Base-by-base conservation (phyloP, 768 basidiomycete genomes). In the Hortiboletus flavorubellus region DNA sequence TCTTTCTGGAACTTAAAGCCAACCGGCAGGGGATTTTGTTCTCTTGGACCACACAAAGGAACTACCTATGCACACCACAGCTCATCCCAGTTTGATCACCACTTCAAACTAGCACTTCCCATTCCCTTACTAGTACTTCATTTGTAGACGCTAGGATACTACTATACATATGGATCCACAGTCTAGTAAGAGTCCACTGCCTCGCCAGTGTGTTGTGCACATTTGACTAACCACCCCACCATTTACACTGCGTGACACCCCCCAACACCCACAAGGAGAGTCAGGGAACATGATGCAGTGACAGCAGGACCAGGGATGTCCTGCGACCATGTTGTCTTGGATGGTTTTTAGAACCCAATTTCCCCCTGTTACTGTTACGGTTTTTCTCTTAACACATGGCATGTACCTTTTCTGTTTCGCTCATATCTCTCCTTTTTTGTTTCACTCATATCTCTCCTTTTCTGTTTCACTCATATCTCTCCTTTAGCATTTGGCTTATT, bases 271-370 rank as follows among this genome's bases (percentile, higher is more conserved):
- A 26, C 5, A 5, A 26, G 26, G 26, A 26, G 26, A 26, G 26
- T 26, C 26, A 26, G 26, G 26, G 26, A 5, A 26, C 12, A 34
- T 11, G 21, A 3, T 18, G 18, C 15, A 46, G 29, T 26, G 34
- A 35, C 35, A 26, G 26, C 26, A 9, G 42, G 46, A 40, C 31
- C 33, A 10, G 12, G 53, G 53, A 40, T 48, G 52, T 53, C 52
- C 51, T 45, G 11, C 9, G 14, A 46, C 51, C 44, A 40, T 53
- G 31, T 46, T 46, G 45, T 46, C 52, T 46, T 31, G 21, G 38
- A 53, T 46, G 45, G 45, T 53, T 54, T 53, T 53, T 35, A 53
- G 40, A 48, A 48, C 46, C 41, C 41, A 6, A 43, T 49, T 47
- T 5, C 46, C 46, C 46, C 23, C 35, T 37, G 15, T 47, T n/a